These are phyloP conservation scores for Tuber brumale DNA, from an alignment of 495 filamentous ascomycete species.

Conservation along the genomic window DNA sequence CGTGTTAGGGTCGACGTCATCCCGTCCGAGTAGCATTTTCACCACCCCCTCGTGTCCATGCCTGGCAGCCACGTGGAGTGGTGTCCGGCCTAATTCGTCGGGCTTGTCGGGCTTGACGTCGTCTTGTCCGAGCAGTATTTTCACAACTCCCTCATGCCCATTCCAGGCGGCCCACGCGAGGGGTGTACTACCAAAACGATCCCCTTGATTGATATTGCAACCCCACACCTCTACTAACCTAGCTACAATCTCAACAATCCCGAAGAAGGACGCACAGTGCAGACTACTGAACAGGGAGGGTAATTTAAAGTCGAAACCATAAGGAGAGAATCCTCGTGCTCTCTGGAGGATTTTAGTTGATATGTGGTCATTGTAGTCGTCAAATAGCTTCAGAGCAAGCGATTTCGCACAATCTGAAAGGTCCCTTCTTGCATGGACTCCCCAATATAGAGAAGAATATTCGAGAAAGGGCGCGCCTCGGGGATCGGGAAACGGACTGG, in stretches of 20 bases:
- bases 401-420: background rate
- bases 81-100: background rate
- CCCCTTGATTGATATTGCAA: background rate
- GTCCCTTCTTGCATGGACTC: background rate
- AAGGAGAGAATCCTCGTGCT: too few species aligned
- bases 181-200: background rate
- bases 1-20: background rate
- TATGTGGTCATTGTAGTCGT: background rate
- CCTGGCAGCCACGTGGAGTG: too few species aligned
- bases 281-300: background rate
- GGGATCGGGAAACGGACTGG: background rate
- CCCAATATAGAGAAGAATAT: background rate
- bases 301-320: background rate
- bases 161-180: background rate
- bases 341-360: background rate
- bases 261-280: background rate
- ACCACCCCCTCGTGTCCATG: background rate
- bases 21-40: background rate
- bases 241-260: background rate
- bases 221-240: background rate
- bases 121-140: background rate
- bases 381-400: background rate
- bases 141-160: background rate
- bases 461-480: background rate
- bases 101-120: background rate